Evolutionary conservation across 768 basidiomycete genomes (phyloP), one percentile per base, ranked within the genome.

Genomic region (Trametes villosa): DNA sequence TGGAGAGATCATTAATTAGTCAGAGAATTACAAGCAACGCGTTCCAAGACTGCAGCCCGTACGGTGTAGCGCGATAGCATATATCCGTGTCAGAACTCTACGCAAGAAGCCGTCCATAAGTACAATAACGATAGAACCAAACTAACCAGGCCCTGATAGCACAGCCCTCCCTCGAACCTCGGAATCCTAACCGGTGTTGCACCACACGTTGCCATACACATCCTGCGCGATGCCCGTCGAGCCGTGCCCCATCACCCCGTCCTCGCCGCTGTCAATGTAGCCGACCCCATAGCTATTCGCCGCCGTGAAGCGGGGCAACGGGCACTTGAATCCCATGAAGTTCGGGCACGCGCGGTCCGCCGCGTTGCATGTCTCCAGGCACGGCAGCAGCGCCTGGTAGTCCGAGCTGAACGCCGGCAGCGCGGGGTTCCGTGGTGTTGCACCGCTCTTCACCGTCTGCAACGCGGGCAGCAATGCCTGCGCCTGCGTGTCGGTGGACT

Each of bases 331-430:
- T 2, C 83, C 81, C 11, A 96, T 64, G 66, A 91, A 85, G 29
- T 78, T 78, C 4, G 93, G 93, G 70, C 93, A 96, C 12, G 90
- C 83, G 27, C 93, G 83, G 64, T 90, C 88, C 24, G 83, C 85
- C 1, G 82, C 79, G 18, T 84, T 80, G 74, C 94, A 96, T 30
- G 82, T 83, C 74, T 93, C 94, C 11, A 92, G 74, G 70, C 92
- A 94, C 3, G 94, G 92, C 33, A 91, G 75, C 17, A 95, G 75
- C 69, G 83, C 79, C n/a, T 73, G 76, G 74, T 91, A 92, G 1
- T 77, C 54, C 20, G 69, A 72, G 2, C 69, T 65, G 63, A 81
- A 73, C 13, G 77, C 53, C n/a, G 86, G 81, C 42, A 87, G 75
- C 54, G 71, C 75, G 2, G 77, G 67, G 62, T 84, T 86, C 15